phyloP scores from a whole-genome alignment of 75 land plant species.

The Cunninghamia lanceolata region DNA sequence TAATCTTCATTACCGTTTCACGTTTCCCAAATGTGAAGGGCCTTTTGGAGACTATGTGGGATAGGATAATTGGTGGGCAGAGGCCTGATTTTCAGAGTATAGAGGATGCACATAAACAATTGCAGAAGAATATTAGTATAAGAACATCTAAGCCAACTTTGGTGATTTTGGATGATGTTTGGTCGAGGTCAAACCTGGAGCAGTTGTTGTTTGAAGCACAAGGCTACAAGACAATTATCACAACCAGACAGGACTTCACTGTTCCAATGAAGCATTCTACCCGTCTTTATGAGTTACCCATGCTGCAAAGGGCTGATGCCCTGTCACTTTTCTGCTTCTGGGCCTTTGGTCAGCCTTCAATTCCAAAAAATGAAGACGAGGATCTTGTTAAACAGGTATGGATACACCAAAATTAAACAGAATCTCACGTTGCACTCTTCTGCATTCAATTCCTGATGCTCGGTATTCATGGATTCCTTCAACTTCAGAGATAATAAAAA shows the following conservation, averaged over 20 bases:
- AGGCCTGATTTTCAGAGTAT: constrained; percentile 9
- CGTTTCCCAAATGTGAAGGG: constrained; percentile 36
- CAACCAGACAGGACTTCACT: constrained; percentile 25
- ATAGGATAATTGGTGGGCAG: constrained; percentile 8
- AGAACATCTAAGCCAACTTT: constrained; percentile 1
- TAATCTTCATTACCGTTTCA: constrained; percentile 55
- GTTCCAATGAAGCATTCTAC: neutral
- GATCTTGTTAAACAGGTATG: constrained; percentile 47
- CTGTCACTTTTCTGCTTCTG: constrained; percentile 39
- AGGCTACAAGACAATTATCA: constrained; percentile 41
- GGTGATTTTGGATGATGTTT: constrained; percentile 54
- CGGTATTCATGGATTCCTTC: neutral
- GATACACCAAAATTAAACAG: neutral
- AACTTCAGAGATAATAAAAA: neutral
- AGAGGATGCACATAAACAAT: constrained; percentile 2
- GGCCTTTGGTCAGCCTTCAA: constrained; percentile 40
- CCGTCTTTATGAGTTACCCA: constrained; percentile 27
- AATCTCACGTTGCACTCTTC: neutral
- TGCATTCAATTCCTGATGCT: neutral
- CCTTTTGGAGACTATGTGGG: constrained; percentile 29
- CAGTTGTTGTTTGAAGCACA: constrained; percentile 29
- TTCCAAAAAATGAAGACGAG: constrained; percentile 29
- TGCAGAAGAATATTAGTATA: neutral
- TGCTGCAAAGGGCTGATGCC: constrained; percentile 46
- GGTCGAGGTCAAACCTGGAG: constrained; percentile 42